Evolutionary conservation across 2,329 filamentous ascomycete species (phyloP), one percentile per base, ranked within the genome.

Genomic region (Fusarium sterilihyphosum): DNA sequence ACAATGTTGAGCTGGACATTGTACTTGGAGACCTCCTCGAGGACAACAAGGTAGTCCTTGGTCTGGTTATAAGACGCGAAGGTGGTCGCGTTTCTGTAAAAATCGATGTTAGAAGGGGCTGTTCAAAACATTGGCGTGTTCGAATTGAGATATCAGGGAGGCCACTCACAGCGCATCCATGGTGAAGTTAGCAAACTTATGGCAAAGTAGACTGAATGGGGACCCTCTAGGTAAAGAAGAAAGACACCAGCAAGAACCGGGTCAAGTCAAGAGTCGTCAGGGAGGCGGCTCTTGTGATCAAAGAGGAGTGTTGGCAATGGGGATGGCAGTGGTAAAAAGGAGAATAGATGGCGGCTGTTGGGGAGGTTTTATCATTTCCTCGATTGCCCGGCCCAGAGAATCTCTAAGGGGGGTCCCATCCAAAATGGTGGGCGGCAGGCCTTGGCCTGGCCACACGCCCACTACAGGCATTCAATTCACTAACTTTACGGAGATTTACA

Each of bases 1-100:
- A 92, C 86, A 74, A 94, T 88, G 84, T 94, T 98, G 80, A 99
- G 91, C 77, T 95, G 90, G 66, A 97, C 89, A 89, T 98, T 96
- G 88, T 90, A 88, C 81, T 91, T 91, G 80, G 88, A 86, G 29
- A 92, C 87, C 81, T 92, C 89, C 73, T 91, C 88, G 79, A 90
- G 87, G 73, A 92, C 88, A 76, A 83, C 85, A 46, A 89, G 83
- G 80, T 90, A 90, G 76, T 86, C 85, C 70, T 85, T 82, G 50
- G 86, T 84, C 74, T 86, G 83, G 82, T 85, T 87, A 63, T 88
- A 82, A 71, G 83, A 82, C 69, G 86, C 81, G 67, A 82, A 77
- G 66, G 88, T 90, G 67, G 88, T 90, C 77, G 87, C 83, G 81
- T 89, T 90, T 68, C 87, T 88, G 70, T 79, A 40, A 24, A 53